Conservation (phyloP, 441 rosid genomes). For the Adansonia grandidieri region DNA sequence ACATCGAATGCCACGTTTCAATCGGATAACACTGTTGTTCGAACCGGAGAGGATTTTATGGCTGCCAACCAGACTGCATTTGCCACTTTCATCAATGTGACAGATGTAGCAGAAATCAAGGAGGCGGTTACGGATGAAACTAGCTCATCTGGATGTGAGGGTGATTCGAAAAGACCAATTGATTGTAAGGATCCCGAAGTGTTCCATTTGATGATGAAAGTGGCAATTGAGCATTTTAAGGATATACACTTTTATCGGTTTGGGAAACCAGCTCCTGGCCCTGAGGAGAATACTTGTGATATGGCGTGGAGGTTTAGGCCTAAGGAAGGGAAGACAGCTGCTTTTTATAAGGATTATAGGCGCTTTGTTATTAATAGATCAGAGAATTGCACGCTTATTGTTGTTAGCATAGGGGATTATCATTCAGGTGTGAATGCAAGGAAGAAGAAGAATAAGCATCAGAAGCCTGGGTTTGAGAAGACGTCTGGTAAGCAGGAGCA, state of each 20-base stretch:
- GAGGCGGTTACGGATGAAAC: slow-evolving; percentile 8
- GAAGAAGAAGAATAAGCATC: slow-evolving; percentile 73
- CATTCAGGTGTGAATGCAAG: slow-evolving; percentile 85
- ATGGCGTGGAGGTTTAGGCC: slow-evolving; percentile 96
- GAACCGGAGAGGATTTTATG: slow-evolving; percentile 94
- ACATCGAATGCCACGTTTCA: slow-evolving; percentile 75
- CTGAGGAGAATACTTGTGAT: slow-evolving; percentile 62
- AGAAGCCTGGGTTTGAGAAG: slow-evolving; percentile 71
- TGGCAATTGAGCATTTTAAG: slow-evolving; percentile 70
- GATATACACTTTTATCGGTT: slow-evolving; percentile 88
- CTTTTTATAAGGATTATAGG: slow-evolving; percentile 85
- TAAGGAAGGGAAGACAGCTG: slow-evolving; percentile 81
- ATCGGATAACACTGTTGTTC: slow-evolving; percentile 69
- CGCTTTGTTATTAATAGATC: slow-evolving; percentile 67
- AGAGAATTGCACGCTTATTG: slow-evolving; percentile 64
- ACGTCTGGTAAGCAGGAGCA: slow-evolving; percentile 33
- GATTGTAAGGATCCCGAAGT: slow-evolving; percentile 87
- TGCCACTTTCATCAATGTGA: slow-evolving; percentile 60
- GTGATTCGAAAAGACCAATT: slow-evolving; percentile 46
- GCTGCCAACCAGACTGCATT: slow-evolving; percentile 65
- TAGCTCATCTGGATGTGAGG: slow-evolving; percentile 43
- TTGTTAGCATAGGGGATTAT: slow-evolving; percentile 72
- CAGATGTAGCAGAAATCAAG: slow-evolving; percentile 55
- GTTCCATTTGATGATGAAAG: slow-evolving; percentile 85
- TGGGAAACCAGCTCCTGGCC: slow-evolving; percentile 73